These are phyloP conservation scores for Stephanodiscus triporus DNA, from an alignment of 108 stramenopile genomes.

Conservation along the genomic window DNA sequence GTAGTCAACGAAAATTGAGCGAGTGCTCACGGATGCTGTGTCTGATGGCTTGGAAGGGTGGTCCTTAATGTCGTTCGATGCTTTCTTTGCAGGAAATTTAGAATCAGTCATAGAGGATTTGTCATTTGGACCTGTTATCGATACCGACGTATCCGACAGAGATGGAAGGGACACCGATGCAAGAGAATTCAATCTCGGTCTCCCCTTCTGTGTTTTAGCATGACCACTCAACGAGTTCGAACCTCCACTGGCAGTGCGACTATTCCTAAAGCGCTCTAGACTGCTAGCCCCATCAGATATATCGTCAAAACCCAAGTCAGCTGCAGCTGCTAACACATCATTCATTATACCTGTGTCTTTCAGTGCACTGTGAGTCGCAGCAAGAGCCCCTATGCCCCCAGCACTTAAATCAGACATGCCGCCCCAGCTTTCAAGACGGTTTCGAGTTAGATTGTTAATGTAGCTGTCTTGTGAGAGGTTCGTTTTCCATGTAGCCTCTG, in stretches of 20 bases:
- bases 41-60: constrained; percentile 12
- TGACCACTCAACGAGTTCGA: constrained; percentile 19
- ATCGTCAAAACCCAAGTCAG: constrained; percentile 40
- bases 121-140: constrained; percentile 36
- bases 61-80: not conserved
- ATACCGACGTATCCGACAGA: constrained; percentile 49
- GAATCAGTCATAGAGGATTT: constrained; percentile 11
- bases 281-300: constrained; percentile 21
- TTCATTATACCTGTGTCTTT: constrained; percentile 53
- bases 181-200: constrained; percentile 64
- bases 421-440: constrained; percentile 86
- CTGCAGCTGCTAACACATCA: constrained; percentile 66
- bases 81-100: constrained; percentile 23
- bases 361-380: constrained; percentile 40
- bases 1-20: constrained; percentile 68
- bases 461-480: constrained; percentile 29
- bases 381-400: constrained; percentile 32
- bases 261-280: constrained; percentile 9
- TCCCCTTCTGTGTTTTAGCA: constrained; percentile 18
- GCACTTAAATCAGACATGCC: constrained; percentile 84
- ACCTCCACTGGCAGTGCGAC: constrained; percentile 28
- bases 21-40: constrained; percentile 14
- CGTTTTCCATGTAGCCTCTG: constrained; percentile 25
- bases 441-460: constrained; percentile 21
- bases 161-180: constrained; percentile 67